Evolutionary conservation across 2,329 filamentous ascomycete species (phyloP).

Genomic region (Pestalotiopsis fici): DNA sequence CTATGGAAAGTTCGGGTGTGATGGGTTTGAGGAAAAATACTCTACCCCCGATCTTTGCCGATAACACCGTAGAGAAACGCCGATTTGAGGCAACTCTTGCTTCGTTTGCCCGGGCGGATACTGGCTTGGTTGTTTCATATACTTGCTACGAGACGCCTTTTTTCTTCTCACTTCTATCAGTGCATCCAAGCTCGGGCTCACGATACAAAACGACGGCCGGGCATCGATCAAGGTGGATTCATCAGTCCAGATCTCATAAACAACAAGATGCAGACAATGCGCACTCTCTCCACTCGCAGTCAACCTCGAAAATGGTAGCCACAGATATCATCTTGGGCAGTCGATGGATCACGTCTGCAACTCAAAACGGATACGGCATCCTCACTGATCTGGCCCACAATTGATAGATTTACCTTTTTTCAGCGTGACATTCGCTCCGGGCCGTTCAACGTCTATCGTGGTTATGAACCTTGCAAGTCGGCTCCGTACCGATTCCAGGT

Average conservation of each 20-base stretch:
- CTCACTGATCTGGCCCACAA: not conserved
- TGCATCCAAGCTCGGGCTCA: not conserved
- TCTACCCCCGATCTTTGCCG: not conserved
- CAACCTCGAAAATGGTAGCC: not conserved
- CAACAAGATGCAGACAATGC: too few species aligned
- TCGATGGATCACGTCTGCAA: too few species aligned
- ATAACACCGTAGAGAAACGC: not conserved
- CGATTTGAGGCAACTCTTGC: not conserved
- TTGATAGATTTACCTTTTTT: not conserved
- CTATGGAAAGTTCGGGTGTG: not conserved
- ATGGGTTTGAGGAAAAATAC: not conserved
- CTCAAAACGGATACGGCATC: not conserved
- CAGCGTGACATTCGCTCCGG: not conserved
- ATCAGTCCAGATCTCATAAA: too few species aligned
- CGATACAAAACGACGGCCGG: not conserved
- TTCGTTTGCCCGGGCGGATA: not conserved
- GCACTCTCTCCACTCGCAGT: too few species aligned
- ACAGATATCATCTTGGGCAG: not conserved
- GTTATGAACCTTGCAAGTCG: too few species aligned
- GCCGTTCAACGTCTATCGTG: not conserved
- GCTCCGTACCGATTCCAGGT: too few species aligned
- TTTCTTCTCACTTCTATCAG: not conserved
- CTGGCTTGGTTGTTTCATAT: not conserved
- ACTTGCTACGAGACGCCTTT: not conserved
- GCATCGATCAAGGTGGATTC: not conserved